Evolutionary conservation across 139 green algal genomes (phyloP).

Genomic region (Haematococcus sp.): DNA sequence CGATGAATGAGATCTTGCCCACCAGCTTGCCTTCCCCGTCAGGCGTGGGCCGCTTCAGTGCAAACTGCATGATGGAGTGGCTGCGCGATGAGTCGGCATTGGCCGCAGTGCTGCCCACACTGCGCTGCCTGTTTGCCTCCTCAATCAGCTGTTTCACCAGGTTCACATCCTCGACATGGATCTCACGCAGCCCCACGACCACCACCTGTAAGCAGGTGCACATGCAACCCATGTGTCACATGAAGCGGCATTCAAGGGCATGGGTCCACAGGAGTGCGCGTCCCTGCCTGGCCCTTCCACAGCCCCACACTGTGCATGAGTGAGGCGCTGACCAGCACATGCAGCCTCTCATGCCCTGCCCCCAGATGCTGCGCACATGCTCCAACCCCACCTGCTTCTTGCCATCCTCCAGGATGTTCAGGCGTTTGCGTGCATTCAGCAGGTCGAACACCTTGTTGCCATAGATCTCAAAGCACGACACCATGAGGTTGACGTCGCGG

Average conservation of each 20-base stretch:
- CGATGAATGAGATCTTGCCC: slow-evolving; percentile 98
- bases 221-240: not conserved
- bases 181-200: slow-evolving; percentile 82
- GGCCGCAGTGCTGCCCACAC: slow-evolving; percentile 88
- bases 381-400: slow-evolving; percentile 70
- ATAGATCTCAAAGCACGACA: slow-evolving; percentile 97
- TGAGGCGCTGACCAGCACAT: not conserved
- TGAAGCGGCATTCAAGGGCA: no score
- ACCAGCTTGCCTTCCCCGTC: slow-evolving; percentile 39
- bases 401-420: slow-evolving; percentile 92
- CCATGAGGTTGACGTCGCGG: slow-evolving; percentile 53
- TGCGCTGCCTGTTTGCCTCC: slow-evolving; percentile 65
- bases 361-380: not conserved
- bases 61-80: slow-evolving; percentile 95
- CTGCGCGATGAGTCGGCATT: slow-evolving; percentile 95
- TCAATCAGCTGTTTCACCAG: slow-evolving; percentile 79
- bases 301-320: no score
- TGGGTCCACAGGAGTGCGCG: not conserved
- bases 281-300: no score
- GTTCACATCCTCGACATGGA: slow-evolving; percentile 45
- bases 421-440: slow-evolving; percentile 86
- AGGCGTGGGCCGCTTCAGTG: slow-evolving; percentile 55
- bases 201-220: slow-evolving; percentile 33
- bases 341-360: not conserved
- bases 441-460: slow-evolving; percentile 96